Evolutionary conservation across 352 stramenopile genomes (phyloP).

Genomic region (Halophytophthora polymorphica): DNA sequence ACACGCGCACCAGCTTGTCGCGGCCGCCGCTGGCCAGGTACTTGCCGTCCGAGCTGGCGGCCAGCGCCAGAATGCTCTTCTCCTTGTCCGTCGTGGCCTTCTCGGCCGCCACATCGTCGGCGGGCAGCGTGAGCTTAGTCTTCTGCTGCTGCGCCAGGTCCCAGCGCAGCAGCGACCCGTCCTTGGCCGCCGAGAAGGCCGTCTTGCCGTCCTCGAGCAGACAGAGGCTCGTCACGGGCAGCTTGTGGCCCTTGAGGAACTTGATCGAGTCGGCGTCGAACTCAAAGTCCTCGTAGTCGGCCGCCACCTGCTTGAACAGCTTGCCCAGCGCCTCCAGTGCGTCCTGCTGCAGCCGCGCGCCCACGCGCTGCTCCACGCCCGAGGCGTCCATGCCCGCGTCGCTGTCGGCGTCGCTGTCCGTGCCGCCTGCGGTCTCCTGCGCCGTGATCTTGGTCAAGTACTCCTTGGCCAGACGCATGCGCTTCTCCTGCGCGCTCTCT

Average conservation of each 20-base stretch:
- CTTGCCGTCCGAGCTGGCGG: conserved; percentile 89
- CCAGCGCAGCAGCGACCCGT: conserved; percentile 91
- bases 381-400: conserved; percentile 40
- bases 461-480: conserved; percentile 85
- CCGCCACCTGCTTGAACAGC: conserved; percentile 84
- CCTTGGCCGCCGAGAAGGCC: conserved; percentile 91
- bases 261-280: conserved; percentile 79
- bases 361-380: conserved; percentile 68
- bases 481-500: conserved; percentile 88
- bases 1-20: conserved; percentile 92
- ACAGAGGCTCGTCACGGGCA: conserved; percentile 88
- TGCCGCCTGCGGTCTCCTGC: conserved; percentile 43
- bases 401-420: conserved; percentile 37
- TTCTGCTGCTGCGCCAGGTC: conserved; percentile 81
- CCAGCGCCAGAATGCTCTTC: conserved; percentile 79
- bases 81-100: conserved; percentile 72
- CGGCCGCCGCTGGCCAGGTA: conserved; percentile 88
- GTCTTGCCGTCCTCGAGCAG: conserved; percentile 87
- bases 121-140: conserved; percentile 54
- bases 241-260: conserved; percentile 67
- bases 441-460: conserved; percentile 83
- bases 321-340: conserved; percentile 85
- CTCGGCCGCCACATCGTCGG: conserved; percentile 48
- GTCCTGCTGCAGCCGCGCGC: conserved; percentile 79
- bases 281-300: conserved; percentile 76